Conservation (phyloP, 2,329 filamentous ascomycete genomes). For the Coniella lustricola region DNA sequence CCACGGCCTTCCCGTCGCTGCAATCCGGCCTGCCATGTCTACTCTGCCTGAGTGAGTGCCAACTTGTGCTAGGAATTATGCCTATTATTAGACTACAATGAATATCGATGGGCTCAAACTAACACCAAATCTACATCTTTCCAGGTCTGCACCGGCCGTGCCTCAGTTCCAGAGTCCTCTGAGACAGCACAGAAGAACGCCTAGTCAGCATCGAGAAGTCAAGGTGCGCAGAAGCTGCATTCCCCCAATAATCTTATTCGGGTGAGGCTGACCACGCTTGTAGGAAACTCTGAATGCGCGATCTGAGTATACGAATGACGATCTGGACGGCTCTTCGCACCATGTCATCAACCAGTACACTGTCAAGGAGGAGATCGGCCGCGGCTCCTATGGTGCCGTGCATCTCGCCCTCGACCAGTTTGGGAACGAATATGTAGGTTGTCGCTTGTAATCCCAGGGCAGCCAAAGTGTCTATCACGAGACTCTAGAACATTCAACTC, state of each 20-base stretch:
- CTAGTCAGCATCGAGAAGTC: constrained; percentile 50
- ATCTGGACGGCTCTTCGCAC: constrained; percentile 71
- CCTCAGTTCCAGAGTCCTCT: constrained; percentile 44
- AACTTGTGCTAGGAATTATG: neutral
- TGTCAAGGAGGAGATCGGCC: constrained; percentile 92
- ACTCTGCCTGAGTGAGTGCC: constrained; percentile 35
- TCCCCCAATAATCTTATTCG: neutral
- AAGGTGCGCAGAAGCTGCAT: constrained; percentile 36
- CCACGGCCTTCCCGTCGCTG: constrained; percentile 2
- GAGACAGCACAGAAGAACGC: constrained; percentile 51
- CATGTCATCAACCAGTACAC: constrained; percentile 92
- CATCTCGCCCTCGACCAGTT: constrained; percentile 86
- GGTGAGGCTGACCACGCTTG: neutral
- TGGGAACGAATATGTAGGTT: constrained; percentile 82
- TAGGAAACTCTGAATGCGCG: constrained; percentile 89
- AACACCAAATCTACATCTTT: constrained; percentile 1
- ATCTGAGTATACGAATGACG: constrained; percentile 79
- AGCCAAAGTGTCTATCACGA: neutral
- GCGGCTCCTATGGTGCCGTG: constrained; percentile 90
- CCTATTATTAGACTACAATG: no score
- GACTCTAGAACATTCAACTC: constrained; percentile 1
- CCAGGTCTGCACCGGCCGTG: constrained; percentile 37
- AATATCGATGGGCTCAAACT: neutral
- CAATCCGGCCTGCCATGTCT: constrained; percentile 26
- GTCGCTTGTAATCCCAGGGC: neutral